Percentiles rank a stretch among this genome's conserved stretches.
phyloP scores from a whole-genome alignment of 257 asterid species.

The Solanum stenotomum region DNA sequence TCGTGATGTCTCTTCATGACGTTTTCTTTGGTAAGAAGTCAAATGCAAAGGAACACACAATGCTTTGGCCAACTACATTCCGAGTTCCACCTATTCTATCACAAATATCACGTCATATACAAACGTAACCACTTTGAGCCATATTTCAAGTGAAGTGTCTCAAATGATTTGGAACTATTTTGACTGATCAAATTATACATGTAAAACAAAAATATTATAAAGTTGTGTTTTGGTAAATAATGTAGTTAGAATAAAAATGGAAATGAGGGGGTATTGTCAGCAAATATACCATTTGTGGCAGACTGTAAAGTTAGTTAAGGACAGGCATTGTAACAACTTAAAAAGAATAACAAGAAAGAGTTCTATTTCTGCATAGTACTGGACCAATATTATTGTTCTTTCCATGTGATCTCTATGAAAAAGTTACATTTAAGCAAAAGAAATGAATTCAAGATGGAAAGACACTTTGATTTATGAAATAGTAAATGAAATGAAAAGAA shows the following conservation, averaged over 20 bases:
- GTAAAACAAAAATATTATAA: not conserved
- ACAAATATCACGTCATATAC: not conserved
- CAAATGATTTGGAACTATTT: no score
- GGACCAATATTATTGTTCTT: not conserved
- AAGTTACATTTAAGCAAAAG: not conserved
- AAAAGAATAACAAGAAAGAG: not conserved
- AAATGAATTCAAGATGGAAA: not conserved
- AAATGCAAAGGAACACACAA: not conserved
- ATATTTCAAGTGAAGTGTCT: no score
- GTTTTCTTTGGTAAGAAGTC: not conserved
- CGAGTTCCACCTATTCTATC: not conserved
- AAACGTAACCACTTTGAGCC: not conserved
- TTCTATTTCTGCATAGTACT: not conserved
- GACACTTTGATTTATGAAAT: not conserved
- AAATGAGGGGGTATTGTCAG: not conserved
- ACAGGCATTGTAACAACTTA: not conserved
- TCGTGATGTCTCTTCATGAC: not conserved
- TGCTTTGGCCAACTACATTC: not conserved
- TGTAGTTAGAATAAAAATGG: not conserved
- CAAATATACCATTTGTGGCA: not conserved
- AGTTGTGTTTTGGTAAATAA: not conserved
- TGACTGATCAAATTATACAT: not conserved
- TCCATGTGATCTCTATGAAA: not conserved
- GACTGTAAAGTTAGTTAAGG: not conserved
- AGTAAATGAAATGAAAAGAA: not conserved